These are phyloP conservation scores for Fomitopsis palustris DNA, from an alignment of 1,284 basidiomycete species.

Conservation along the genomic window DNA sequence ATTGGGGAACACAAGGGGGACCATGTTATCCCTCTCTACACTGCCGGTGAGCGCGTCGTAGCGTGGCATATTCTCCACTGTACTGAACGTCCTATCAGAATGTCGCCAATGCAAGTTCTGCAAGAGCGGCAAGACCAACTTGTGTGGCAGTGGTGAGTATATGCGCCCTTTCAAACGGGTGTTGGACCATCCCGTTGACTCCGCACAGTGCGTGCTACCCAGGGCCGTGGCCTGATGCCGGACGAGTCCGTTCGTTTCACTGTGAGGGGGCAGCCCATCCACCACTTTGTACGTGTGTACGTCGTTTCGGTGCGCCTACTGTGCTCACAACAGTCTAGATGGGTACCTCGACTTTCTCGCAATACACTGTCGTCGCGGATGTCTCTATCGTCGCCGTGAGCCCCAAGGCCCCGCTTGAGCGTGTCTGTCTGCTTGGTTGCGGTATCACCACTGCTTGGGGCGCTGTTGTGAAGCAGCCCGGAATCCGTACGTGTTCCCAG, in stretches of 20 bases:
- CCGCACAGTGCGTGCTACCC: conserved; percentile 74
- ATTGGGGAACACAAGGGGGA: conserved; percentile 54
- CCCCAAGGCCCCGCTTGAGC: conserved; percentile 85
- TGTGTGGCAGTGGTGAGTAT: conserved; percentile 76
- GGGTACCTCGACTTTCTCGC: conserved; percentile 98
- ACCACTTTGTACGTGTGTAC: conserved; percentile 86
- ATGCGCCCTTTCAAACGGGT: neutral
- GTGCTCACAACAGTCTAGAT: conserved; percentile 54
- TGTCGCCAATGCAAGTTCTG: conserved; percentile 98
- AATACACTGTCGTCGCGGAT: conserved; percentile 98
- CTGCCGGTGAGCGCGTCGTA: conserved; percentile 58
- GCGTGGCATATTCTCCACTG: conserved; percentile 1
- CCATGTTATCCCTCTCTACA: conserved; percentile 94
- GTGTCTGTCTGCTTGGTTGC: conserved; percentile 92
- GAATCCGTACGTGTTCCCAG: conserved; percentile 55
- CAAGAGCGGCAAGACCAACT: conserved; percentile 97
- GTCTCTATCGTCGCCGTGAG: conserved; percentile 94
- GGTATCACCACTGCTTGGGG: conserved; percentile 98
- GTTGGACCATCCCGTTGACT: conserved; percentile 6
- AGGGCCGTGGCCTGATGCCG: conserved; percentile 97
- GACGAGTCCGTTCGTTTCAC: conserved; percentile 91
- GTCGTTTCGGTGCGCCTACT: neutral
- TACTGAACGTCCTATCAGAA: conserved; percentile 45
- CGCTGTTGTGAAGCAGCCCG: conserved; percentile 78
- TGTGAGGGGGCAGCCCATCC: conserved; percentile 83